Conservation (phyloP, 768 basidiomycete genomes). For the Boletus patriciae region DNA sequence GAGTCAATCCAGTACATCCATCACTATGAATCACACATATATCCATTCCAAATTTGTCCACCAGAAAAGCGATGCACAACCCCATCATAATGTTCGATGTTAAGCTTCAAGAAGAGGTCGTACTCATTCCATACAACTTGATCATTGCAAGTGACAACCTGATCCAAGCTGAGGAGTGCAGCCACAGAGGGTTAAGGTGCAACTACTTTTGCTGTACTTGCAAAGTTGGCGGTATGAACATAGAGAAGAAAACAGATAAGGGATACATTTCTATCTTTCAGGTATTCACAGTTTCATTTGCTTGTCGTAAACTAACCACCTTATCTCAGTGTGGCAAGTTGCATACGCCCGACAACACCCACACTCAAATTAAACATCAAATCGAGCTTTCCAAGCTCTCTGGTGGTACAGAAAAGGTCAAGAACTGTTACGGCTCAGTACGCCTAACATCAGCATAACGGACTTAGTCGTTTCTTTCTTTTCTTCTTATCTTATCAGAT, state of each 20-base stretch:
- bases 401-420: constrained; percentile 14
- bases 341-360: constrained; percentile 3
- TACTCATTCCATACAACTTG: constrained; percentile 23
- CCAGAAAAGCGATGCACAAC: constrained; percentile 3
- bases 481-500: no score
- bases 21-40: no score
- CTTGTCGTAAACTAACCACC: neutral
- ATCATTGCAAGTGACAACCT: constrained; percentile 35
- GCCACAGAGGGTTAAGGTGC: constrained; percentile 31
- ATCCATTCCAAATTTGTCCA: no score
- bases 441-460: no score
- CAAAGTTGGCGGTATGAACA: constrained; percentile 29
- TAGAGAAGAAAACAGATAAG: constrained; percentile 22
- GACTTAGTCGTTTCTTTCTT: no score
- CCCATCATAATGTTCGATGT: constrained; percentile 20
- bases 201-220: constrained; percentile 38
- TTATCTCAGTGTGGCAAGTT: constrained; percentile 5
- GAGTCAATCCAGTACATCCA: constrained; percentile 31
- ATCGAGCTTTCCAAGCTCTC: constrained; percentile 1
- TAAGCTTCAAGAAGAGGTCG: constrained; percentile 21
- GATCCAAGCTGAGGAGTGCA: constrained; percentile 38
- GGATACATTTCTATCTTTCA: constrained; percentile 28
- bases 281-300: neutral
- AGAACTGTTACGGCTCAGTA: no score
- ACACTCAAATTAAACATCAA: constrained; percentile 1